Base-by-base conservation (phyloP, 306 rosid genomes). In the Arachis stenosperma region DNA sequence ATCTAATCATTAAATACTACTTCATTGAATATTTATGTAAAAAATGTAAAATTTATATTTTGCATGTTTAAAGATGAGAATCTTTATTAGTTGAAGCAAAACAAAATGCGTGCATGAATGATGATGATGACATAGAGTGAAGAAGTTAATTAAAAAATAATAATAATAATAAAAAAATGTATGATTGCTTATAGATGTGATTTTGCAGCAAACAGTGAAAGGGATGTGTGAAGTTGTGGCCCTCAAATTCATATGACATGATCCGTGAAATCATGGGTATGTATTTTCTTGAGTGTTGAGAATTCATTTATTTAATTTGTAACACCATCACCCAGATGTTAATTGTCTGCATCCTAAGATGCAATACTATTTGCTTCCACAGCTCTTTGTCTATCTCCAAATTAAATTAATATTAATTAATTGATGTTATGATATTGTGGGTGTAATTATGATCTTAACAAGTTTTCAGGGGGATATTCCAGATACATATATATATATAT, bases 291-390 rank as follows among this genome's bases (percentile, higher is more conserved):
- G 84, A 71, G 62, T 44, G 69, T 8, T 53, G 80, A 52, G 79
- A 61, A 51, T 52, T 47, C 5, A 15, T 57, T 39, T 80, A 73
- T 69, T 83, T 69, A 50, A 77, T 73, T 46, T 6, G 75, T 47
- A 62, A 78, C 84, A 74, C 83, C 82, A 77, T 54, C 82, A 77
- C 77, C 87, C 82, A 84, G 70, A 80, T 84, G 84, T 73, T 80
- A 7, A 15, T 77, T 80, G 87, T 84, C 87, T 77, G 71, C 78
- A 80, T 77, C 83, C 83, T 77, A 80, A 80, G 85, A 80, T 73
- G 82, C 87, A 84, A 77, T 33, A 73, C 75, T 52, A 73, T 71
- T 83, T 69, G 80, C 74, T 62, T 83, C 87, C 61, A 77, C 84
- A 69, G 65, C 81, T 65, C 60, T 74, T 74, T 77, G 87, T 84